Evolutionary conservation across 2,329 filamentous ascomycete genomes (phyloP).

Genomic region (Periglandula ipomoeae): DNA sequence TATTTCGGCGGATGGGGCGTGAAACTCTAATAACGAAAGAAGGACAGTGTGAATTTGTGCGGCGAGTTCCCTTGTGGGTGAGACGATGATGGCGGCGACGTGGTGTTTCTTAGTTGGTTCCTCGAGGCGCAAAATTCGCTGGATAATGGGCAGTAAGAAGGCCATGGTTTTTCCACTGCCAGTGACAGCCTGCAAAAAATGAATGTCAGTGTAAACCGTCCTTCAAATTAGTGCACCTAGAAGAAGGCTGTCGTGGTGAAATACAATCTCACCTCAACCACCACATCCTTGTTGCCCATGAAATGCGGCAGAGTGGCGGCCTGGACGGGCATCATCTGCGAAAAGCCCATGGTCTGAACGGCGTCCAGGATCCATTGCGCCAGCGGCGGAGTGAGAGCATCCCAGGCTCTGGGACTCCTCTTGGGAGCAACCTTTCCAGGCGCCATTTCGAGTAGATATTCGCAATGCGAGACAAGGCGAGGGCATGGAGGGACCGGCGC

Average conservation of each 20-base stretch:
- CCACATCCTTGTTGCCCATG: constrained; percentile 82
- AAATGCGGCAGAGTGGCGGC: constrained; percentile 84
- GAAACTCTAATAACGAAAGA: constrained; percentile 68
- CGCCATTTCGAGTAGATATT: constrained; percentile 18
- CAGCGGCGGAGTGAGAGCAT: constrained; percentile 28
- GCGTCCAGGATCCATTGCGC: constrained; percentile 73
- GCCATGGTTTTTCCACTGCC: constrained; percentile 85
- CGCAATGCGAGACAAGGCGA: not conserved
- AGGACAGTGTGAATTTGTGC: constrained; percentile 83
- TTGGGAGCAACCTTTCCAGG: constrained; percentile 25
- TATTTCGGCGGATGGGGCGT: constrained; percentile 64
- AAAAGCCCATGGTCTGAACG: constrained; percentile 74
- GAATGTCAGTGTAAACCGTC: not conserved
- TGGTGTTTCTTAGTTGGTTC: constrained; percentile 84
- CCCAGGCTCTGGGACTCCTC: constrained; percentile 40
- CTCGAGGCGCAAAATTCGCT: constrained; percentile 70
- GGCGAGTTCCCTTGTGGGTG: constrained; percentile 83
- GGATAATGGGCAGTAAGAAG: constrained; percentile 75
- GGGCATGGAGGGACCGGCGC: not conserved
- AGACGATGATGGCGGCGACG: constrained; percentile 82
- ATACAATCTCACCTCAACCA: constrained; percentile 62
- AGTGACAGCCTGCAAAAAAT: constrained; percentile 57
- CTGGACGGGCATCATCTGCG: constrained; percentile 88
- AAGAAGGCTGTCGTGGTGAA: too few species aligned
- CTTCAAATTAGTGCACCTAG: not conserved